Evolutionary conservation across 1,139 yeast species (phyloP).

Genomic region (Spencermartinsiella ligniputridi): DNA sequence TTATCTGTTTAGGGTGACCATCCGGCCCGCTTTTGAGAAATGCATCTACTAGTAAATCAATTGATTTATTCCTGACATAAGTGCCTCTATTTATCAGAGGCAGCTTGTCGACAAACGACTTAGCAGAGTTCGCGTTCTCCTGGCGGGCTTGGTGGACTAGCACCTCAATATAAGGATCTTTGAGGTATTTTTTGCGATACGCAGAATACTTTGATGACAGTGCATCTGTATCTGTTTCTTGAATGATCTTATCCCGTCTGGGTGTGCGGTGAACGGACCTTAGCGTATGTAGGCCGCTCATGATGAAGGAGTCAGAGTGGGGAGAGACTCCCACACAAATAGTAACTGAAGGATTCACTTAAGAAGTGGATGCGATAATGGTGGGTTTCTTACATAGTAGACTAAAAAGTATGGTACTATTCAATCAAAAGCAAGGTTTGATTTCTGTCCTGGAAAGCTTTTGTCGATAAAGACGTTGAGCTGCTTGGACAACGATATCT

Average conservation of each 20-base stretch:
- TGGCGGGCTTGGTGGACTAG: constrained; percentile 40
- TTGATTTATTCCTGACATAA: constrained; percentile 62
- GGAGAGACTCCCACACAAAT: too few relatives aligned
- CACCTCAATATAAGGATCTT: constrained; percentile 46
- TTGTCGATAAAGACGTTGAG: too few relatives aligned
- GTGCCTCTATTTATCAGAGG: constrained; percentile 87
- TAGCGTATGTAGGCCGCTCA: background rate
- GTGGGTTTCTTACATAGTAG: too few relatives aligned
- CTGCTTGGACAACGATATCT: too few relatives aligned
- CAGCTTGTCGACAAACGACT: constrained; percentile 44
- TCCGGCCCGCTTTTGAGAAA: constrained; percentile 39
- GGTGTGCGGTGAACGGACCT: constrained; percentile 15
- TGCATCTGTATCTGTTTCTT: constrained; percentile 84
- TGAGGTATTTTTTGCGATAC: constrained; percentile 47
- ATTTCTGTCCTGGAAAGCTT: too few relatives aligned
- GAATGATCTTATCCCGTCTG: constrained; percentile 45
- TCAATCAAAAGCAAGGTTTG: too few relatives aligned
- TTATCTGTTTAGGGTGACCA: constrained; percentile 45
- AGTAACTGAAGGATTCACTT: too few relatives aligned
- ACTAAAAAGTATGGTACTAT: too few relatives aligned
- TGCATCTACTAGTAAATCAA: constrained; percentile 50
- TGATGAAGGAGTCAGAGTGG: too few relatives aligned
- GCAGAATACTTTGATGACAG: constrained; percentile 68
- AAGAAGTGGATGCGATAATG: too few relatives aligned
- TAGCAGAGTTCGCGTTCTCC: constrained; percentile 21